Evolutionary conservation across 495 filamentous ascomycete species (phyloP), one percentile per base, ranked within the genome.

Genomic region (Talaromyces wortmannii): DNA sequence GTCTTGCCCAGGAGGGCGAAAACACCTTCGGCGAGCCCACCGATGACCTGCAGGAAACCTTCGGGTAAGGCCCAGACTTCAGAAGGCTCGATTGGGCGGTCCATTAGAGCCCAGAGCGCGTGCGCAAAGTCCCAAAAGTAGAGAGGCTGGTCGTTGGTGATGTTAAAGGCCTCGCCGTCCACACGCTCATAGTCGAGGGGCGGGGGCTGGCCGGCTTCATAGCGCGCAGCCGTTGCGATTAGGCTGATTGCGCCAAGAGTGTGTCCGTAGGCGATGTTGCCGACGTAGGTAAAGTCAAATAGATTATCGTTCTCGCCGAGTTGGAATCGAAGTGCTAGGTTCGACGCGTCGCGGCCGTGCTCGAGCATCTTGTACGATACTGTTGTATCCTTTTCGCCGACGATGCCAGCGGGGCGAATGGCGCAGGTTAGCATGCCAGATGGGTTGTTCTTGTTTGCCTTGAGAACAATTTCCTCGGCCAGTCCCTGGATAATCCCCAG

Each of bases 81-180:
- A 29, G 83, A 65, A n/a, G 84, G 79, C 47, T 86, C 80, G 44
- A 81, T 74, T 33, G 77, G 68, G n/a, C 79, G 80, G 40, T 84
- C 84, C 11, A 82, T 83, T n/a, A 83, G 75, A 6, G 76, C 79
- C 91, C 91, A 97, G 31, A 92, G 79, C 42, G 82, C 78, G 42
- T 89, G 85, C 36, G 84, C 80, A 62, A 92, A 87, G 65, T 98
- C 95, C 92, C 92, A 98, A 78, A 98, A 98, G 65, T 95, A 96
- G 18, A 95, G 77, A 0, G 94, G 94, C 52, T 79, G 76, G 63
- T 88, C 92, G 68, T 98, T 97, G 56, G 94, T 97, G 69, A 98
- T 86, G 67, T 96, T 82, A 81, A 97, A 98, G 18, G 88, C 87
- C 68, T 97, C 91, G 42, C 94, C 94, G 64, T 97, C 94, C 11